Conservation (phyloP, 139 green algal genomes). For the Chlamydomonas schloesseri region DNA sequence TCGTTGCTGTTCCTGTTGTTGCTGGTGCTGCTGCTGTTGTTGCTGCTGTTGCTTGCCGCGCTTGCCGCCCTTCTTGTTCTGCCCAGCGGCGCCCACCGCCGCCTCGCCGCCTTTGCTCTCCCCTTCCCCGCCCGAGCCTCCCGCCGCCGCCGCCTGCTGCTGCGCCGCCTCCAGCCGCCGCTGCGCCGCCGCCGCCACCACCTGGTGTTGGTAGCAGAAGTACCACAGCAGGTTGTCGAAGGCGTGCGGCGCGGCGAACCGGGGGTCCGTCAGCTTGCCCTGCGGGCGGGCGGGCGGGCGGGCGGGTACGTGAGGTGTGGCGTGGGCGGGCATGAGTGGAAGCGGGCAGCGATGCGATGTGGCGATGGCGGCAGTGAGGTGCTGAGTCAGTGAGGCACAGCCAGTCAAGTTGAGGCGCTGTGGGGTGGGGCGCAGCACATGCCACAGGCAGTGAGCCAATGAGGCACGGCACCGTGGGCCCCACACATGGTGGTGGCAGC, state of each 20-base stretch:
- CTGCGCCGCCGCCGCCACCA: conserved; percentile 39
- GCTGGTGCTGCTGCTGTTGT: background rate
- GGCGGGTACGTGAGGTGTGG: too few species aligned
- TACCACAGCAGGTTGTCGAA: conserved; percentile 65
- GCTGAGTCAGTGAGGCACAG: too few species aligned
- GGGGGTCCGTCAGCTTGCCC: conserved; percentile 32
- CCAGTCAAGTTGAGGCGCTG: too few species aligned
- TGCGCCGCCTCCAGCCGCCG: conserved; percentile 23
- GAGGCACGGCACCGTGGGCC: too few species aligned
- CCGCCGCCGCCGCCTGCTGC: background rate
- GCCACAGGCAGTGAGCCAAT: too few species aligned
- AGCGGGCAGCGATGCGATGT: too few species aligned
- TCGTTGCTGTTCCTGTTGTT: background rate
- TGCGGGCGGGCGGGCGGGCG: too few species aligned
- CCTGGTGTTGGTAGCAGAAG: conserved; percentile 57
- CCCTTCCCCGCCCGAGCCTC: too few species aligned
- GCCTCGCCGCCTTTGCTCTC: background rate
- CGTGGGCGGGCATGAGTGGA: too few species aligned
- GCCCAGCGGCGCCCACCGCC: background rate
- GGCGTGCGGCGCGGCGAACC: conserved; percentile 30
- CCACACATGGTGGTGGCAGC: too few species aligned
- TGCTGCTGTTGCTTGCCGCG: background rate
- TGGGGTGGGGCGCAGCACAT: too few species aligned
- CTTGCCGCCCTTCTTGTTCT: background rate
- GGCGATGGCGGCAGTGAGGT: too few species aligned